Evolutionary conservation across 768 basidiomycete species (phyloP).

Genomic region (Cyathus striatus): DNA sequence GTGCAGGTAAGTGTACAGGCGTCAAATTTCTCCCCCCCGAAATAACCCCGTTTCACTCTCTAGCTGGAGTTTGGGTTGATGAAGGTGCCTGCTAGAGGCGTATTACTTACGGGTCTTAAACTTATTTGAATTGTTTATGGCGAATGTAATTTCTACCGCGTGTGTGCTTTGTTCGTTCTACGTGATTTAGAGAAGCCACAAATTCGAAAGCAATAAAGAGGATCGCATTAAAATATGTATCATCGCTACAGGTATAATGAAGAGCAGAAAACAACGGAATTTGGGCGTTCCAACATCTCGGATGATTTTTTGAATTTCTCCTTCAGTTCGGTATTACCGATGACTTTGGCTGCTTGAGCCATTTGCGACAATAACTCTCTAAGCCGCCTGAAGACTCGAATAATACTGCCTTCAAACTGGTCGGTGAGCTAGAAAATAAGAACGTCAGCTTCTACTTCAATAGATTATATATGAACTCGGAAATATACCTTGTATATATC

Average conservation of each 20-base stretch:
- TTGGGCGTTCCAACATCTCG: conserved; percentile 70
- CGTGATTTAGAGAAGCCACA: too few species aligned
- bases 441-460: not conserved
- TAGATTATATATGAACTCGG: too few species aligned
- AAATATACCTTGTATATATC: conserved; percentile 88
- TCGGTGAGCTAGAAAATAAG: conserved; percentile 70
- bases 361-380: conserved; percentile 96
- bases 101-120: not conserved
- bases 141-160: too few species aligned
- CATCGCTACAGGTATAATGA: conserved; percentile 1
- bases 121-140: too few species aligned
- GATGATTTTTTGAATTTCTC: conserved; percentile 90
- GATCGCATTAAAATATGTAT: too few species aligned
- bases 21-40: too few species aligned
- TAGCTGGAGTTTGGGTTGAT: conserved; percentile 55
- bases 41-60: too few species aligned
- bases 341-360: conserved; percentile 92
- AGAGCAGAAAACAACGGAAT: conserved; percentile 2
- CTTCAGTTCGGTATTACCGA: conserved; percentile 90
- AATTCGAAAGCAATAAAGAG: too few species aligned
- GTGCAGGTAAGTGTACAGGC: too few species aligned
- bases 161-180: too few species aligned
- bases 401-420: conserved; percentile 95
- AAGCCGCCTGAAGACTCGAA: conserved; percentile 91
- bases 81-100: conserved; percentile 37